Base-by-base conservation (phyloP, 371 early-diverging fungal species). In the Fennellomyces sp. region DNA sequence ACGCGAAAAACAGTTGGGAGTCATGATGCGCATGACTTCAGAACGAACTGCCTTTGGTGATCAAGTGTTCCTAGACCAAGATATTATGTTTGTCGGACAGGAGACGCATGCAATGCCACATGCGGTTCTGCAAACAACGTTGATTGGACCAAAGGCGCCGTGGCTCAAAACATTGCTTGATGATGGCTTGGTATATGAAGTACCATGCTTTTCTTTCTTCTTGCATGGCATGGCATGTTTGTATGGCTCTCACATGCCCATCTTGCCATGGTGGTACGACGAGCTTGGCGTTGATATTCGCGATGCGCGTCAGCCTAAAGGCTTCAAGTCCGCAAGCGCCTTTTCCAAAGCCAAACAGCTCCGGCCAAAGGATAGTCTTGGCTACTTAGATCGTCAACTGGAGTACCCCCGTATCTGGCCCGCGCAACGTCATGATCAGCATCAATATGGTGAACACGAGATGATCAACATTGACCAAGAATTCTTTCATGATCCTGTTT, bases 191-290 rank as follows among this genome's bases (percentile, higher is more conserved):
- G 95, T 97, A 31, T 94, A 94, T 69, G 94, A 94, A 36, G 97
- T 97, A 12, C 97, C 97, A 47, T 94, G 94, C 69, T 99, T 97
- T 80, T 91, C 92, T 56, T 97, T 97, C 72, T 99, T 93, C 78
- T 86, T 96, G 56, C 98, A 99, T 76, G 99, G 97, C 59, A 86
- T 89, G 13, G 63, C 54, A 25, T 54, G 51, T 29, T 56, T 69
- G 8, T 69, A 57, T 27, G 52, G 47, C 15, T 49, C 55, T 12
- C 39, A 39, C 3, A 23, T 69, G 7, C 60, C 63, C 28, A 52
- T 66, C 23, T 29, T 62, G 13, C 58, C 65, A 15, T 64, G 66
- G 61, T 68, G 76, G 80, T 52, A 73, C 19, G 66, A 73, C 0
- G 76, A 76, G 17, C 65, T 80, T 69, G 29, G 54, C 35, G 66